These are phyloP conservation scores for Epichloe gansuensis DNA, from an alignment of 2,329 filamentous ascomycete genomes.

Conservation along the genomic window DNA sequence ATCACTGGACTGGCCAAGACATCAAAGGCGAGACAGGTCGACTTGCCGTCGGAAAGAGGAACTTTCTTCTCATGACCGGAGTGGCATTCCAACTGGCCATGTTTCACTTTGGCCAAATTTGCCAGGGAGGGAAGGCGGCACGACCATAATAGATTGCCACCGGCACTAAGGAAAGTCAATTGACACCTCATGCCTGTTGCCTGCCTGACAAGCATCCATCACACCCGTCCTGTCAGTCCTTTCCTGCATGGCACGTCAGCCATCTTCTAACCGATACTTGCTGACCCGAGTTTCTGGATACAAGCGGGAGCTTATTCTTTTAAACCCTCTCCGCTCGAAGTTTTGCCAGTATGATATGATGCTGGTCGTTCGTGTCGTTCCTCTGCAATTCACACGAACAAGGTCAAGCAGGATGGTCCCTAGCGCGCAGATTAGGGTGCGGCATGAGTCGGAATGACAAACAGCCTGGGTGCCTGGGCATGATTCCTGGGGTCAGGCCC, in stretches of 20 bases:
- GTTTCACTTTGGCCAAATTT: background rate
- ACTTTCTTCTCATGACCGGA: background rate
- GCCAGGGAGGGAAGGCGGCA: background rate
- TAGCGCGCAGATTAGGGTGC: background rate
- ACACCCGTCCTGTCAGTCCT: too few species aligned
- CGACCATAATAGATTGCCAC: slow-evolving; percentile 1
- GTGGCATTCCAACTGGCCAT: background rate
- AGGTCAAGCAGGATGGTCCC: background rate
- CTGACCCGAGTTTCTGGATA: slow-evolving; percentile 1
- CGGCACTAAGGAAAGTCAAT: background rate
- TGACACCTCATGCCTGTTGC: background rate
- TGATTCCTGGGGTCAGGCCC: background rate
- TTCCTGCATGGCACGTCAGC: background rate
- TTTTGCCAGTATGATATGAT: too few species aligned
- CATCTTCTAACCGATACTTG: background rate
- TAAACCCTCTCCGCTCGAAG: background rate
- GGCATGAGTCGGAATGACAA: background rate
- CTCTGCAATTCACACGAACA: background rate
- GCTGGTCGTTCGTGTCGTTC: too few species aligned
- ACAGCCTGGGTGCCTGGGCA: background rate
- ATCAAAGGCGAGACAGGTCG: background rate
- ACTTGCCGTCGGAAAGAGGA: slow-evolving; percentile 1
- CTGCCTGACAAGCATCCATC: background rate
- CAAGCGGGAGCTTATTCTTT: background rate
- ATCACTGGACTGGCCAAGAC: background rate